Base-by-base conservation (phyloP, 371 early-diverging fungal genomes). In the Mortierella sp. region DNA sequence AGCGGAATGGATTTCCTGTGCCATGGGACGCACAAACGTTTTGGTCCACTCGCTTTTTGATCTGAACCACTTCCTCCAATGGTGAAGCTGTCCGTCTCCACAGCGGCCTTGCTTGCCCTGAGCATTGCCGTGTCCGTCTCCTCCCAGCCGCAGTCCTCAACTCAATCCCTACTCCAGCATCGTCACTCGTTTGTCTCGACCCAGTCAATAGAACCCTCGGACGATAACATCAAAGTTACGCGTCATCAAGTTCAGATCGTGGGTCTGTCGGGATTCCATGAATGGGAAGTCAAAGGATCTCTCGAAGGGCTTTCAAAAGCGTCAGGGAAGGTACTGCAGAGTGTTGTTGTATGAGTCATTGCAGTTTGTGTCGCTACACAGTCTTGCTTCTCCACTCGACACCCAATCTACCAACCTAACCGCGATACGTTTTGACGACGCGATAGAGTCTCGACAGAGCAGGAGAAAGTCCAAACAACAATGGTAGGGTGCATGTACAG, bases 241-340 rank as follows among this genome's bases (percentile, higher is more conserved):
- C 60, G 19, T 40, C 69, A 76, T 65, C 57, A 57, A 48, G 70
- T 76, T 37, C 50, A 76, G 54, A 54, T 76, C 55, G 39, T 76
- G 45, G 69, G 59, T 1, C 57, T 76, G 31, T 27, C 44, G 13
- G 77, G 77, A 5, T 76, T 64, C 46, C 40, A 65, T 3, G 77
- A 76, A 53, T 76, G 77, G 77, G 77, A 76, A 27, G 69, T 76
- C 63, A 68, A 60, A 22, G 77, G 65, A 21, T 57, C 69, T 0
- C 39, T 69, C 25, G 21, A 44, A 0, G 62, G 50, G 1, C 28
- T 65, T 47, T 39, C 27, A 9, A 29, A 46, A 12, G 68, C 60
- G 8, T 45, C 52, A 40, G 60, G 52, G 16, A 54, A 62, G 55
- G 74, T 60, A 43, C 10, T 37, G n/a, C 12, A 47, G 29, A 34